phyloP scores from a whole-genome alignment of 2,329 filamentous ascomycete genomes.

The Ampelomyces quisqualis region DNA sequence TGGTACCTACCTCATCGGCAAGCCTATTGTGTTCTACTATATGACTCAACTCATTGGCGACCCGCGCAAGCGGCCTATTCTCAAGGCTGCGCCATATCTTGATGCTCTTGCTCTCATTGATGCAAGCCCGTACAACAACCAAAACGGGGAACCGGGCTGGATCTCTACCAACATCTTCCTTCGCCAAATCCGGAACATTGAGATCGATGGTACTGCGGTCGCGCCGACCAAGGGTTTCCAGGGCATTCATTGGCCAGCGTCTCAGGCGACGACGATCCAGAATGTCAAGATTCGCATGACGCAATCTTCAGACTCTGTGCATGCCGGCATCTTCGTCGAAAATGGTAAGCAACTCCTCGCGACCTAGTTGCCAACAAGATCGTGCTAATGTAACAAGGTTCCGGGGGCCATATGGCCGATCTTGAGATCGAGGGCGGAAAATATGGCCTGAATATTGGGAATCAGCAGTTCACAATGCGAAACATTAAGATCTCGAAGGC shows the following conservation, averaged over 20 bases:
- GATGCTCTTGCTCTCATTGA: constrained; percentile 60
- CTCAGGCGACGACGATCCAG: constrained; percentile 51
- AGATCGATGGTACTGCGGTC: constrained; percentile 58
- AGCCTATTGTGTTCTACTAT: constrained; percentile 63
- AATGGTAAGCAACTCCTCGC: constrained; percentile 30
- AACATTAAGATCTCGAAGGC: constrained; percentile 57
- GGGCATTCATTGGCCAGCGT: constrained; percentile 52
- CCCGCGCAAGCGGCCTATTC: constrained; percentile 55
- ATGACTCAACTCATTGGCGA: constrained; percentile 64
- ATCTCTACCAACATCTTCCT: constrained; percentile 63
- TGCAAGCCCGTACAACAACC: constrained; percentile 53
- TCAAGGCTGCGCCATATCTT: constrained; percentile 58
- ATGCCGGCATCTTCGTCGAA: constrained; percentile 52
- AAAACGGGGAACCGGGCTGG: constrained; percentile 45
- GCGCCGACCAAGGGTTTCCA: constrained; percentile 49
- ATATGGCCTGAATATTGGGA: constrained; percentile 48
- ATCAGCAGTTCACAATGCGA: constrained; percentile 59
- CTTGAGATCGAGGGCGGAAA: constrained; percentile 49
- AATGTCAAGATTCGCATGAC: constrained; percentile 50
- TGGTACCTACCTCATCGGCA: constrained; percentile 56
- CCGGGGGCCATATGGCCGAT: constrained; percentile 51
- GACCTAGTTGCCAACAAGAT: no score
- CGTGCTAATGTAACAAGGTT: constrained; percentile 28
- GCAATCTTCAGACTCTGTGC: constrained; percentile 47
- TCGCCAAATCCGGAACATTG: constrained; percentile 65